phyloP scores from a whole-genome alignment of 768 basidiomycete genomes.

The Gloeostereum incarnatum region DNA sequence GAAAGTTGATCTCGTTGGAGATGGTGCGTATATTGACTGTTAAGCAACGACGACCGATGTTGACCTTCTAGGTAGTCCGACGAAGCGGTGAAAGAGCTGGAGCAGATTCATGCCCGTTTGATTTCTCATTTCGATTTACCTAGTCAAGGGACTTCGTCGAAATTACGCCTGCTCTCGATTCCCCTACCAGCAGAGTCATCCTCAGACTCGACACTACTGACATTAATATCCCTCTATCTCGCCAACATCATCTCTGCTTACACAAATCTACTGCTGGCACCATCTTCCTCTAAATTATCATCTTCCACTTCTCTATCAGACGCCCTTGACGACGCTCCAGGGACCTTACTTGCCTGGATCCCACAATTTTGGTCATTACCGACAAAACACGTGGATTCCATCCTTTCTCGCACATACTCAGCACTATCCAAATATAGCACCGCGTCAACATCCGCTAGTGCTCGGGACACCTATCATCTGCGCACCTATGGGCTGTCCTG shows the following conservation, averaged over 20 bases:
- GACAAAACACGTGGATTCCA: conserved; percentile 43
- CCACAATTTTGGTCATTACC: conserved; percentile 32
- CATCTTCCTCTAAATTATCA: conserved; percentile 9
- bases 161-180: conserved; percentile 28
- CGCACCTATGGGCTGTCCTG: conserved; percentile 39
- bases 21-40: conserved; percentile 41
- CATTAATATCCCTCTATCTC: conserved; percentile 52
- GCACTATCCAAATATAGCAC: conserved; percentile 35
- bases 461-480: conserved; percentile 22
- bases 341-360: conserved; percentile 44
- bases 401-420: conserved; percentile 54
- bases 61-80: conserved; percentile 37
- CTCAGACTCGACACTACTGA: conserved; percentile 28
- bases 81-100: conserved; percentile 32
- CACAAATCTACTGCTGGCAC: conserved; percentile 16
- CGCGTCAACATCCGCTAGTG: conserved; percentile 7
- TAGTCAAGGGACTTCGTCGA: background rate
- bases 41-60: background rate
- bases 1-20: conserved; percentile 59
- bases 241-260: conserved; percentile 39
- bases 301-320: conserved; percentile 16
- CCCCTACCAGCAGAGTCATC: conserved; percentile 28
- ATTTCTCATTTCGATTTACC: conserved; percentile 7
- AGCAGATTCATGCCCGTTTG: conserved; percentile 36
- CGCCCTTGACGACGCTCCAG: conserved; percentile 16